Percentiles rank a stretch among this genome's conserved stretches.
Conservation (phyloP, 106 monocot species). For the Cymbidium sinense region DNA sequence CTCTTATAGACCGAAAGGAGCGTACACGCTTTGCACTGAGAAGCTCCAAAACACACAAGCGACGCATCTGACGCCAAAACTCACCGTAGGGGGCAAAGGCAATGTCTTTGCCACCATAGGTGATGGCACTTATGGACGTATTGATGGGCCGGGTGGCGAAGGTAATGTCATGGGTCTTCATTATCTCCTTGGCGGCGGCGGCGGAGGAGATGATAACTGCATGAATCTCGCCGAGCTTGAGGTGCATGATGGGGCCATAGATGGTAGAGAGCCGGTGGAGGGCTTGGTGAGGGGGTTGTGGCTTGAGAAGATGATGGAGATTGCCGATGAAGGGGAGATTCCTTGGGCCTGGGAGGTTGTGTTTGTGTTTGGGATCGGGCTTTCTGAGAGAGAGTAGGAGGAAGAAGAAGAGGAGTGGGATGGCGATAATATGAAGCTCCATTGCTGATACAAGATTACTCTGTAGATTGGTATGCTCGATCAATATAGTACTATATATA, state of each 20-base stretch:
- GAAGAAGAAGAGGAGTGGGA: not conserved
- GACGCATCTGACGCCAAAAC: constrained; percentile 18
- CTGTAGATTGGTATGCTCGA: no score
- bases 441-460: not conserved
- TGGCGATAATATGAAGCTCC: not conserved
- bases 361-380: not conserved
- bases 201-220: constrained; percentile 16
- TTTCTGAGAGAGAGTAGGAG: not conserved
- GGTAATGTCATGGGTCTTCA: constrained; percentile 20
- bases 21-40: constrained; percentile 26
- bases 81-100: constrained; percentile 1
- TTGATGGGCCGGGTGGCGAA: constrained; percentile 14
- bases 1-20: constrained; percentile 21
- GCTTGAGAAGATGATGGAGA: not conserved
- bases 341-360: not conserved
- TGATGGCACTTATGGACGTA: not conserved
- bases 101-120: constrained; percentile 9
- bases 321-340: not conserved
- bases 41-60: constrained; percentile 34
- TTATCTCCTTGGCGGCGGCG: constrained; percentile 16
- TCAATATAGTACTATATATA: no score
- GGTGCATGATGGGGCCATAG: constrained; percentile 21
- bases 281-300: not conserved
- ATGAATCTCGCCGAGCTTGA: constrained; percentile 24
- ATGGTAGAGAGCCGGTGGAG: not conserved